These are phyloP conservation scores for Physcomitrium patens DNA, from an alignment of 225 moss, liverwort and hornwort genomes.

Conservation along the genomic window DNA sequence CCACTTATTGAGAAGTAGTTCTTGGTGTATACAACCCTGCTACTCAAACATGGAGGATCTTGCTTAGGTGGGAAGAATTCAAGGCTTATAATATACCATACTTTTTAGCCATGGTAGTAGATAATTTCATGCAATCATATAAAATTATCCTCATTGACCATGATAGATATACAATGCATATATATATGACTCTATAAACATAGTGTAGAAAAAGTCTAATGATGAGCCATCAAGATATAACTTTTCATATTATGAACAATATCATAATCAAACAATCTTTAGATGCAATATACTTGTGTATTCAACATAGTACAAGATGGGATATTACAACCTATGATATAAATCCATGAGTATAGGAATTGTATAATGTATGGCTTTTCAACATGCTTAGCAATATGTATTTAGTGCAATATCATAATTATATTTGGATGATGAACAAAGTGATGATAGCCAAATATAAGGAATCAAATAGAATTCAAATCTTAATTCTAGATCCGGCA, in stretches of 20 bases:
- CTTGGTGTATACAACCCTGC: slow-evolving; percentile 63
- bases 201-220: slow-evolving; percentile 53
- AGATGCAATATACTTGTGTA: slow-evolving; percentile 40
- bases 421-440: slow-evolving; percentile 55
- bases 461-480: slow-evolving; percentile 54
- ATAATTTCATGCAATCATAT: slow-evolving; percentile 46
- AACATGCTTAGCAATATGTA: slow-evolving; percentile 61
- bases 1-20: slow-evolving; percentile 47
- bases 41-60: slow-evolving; percentile 39
- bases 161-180: slow-evolving; percentile 41
- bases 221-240: slow-evolving; percentile 42
- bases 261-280: slow-evolving; percentile 49
- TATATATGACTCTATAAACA: slow-evolving; percentile 33
- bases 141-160: slow-evolving; percentile 52
- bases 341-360: slow-evolving; percentile 49
- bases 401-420: slow-evolving; percentile 54
- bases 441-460: slow-evolving; percentile 62
- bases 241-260: slow-evolving; percentile 57
- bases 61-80: slow-evolving; percentile 43
- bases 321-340: slow-evolving; percentile 50
- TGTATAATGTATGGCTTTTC: slow-evolving; percentile 46
- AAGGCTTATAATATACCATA: slow-evolving; percentile 37
- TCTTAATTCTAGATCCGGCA: slow-evolving; percentile 48
- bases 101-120: slow-evolving; percentile 64
- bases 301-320: slow-evolving; percentile 63